phyloP scores from a whole-genome alignment of 2,329 filamentous ascomycete genomes.

The Penicillium freii region DNA sequence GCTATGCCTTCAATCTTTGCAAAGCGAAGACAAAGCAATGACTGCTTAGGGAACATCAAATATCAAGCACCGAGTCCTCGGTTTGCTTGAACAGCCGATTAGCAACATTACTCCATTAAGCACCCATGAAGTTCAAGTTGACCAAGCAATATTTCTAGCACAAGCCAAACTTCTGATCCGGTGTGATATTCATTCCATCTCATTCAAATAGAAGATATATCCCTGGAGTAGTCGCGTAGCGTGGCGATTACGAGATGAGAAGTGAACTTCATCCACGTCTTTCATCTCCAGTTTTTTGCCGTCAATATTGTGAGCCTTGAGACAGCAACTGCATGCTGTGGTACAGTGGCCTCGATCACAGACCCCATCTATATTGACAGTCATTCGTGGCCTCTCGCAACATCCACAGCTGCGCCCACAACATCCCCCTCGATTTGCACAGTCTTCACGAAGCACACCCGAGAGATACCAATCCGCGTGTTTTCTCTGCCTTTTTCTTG shows the following conservation, averaged over 20 bases:
- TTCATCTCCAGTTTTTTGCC: not conserved
- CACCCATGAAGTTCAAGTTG: not conserved
- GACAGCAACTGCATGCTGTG: not conserved
- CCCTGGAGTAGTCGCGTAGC: not conserved
- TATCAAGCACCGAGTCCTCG: not conserved
- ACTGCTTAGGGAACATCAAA: not conserved
- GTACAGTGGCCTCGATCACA: not conserved
- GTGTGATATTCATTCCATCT: not conserved
- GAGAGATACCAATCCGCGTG: not conserved
- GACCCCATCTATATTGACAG: not conserved
- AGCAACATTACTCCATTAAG: not conserved
- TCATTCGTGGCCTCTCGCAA: not conserved
- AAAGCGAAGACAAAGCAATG: not conserved
- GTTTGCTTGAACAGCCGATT: not conserved
- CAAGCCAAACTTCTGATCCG: not conserved
- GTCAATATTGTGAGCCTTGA: not conserved
- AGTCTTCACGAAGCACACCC: not conserved
- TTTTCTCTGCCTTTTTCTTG: not conserved
- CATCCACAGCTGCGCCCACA: not conserved
- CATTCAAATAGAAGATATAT: not conserved
- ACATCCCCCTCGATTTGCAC: not conserved
- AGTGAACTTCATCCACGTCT: not conserved
- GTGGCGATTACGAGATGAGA: not conserved
- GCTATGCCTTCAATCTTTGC: not conserved
- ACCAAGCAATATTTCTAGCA: not conserved